These are phyloP conservation scores for Rosa lucieae DNA, from an alignment of 306 rosid genomes.

Conservation along the genomic window DNA sequence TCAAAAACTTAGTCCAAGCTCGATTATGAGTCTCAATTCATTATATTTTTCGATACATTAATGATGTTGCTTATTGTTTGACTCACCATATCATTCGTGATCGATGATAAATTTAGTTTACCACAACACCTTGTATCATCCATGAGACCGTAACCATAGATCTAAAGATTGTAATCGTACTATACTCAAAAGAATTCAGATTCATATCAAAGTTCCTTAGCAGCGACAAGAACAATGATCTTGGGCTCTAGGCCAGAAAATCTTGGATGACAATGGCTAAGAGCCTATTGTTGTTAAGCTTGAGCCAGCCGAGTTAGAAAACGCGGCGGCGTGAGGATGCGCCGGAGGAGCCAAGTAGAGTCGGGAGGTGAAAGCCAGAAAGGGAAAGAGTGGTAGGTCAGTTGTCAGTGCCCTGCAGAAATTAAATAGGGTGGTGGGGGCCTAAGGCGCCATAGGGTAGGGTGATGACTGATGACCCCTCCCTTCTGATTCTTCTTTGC, in stretches of 20 bases:
- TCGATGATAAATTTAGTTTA: too few relatives aligned
- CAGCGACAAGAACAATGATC: background rate
- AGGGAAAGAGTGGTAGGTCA: constrained; percentile 9
- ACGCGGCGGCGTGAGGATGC: background rate
- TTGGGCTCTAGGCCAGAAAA: too few relatives aligned
- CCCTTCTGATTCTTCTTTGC: background rate
- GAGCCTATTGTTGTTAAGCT: background rate
- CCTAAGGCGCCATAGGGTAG: constrained; percentile 9
- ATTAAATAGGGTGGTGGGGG: constrained; percentile 20
- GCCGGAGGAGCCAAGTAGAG: background rate
- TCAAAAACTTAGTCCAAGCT: background rate
- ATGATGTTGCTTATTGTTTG: too few relatives aligned
- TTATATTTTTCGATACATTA: background rate
- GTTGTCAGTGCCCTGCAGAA: background rate
- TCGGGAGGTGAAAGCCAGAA: background rate
- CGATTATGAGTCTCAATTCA: background rate
- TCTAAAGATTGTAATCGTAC: too few relatives aligned
- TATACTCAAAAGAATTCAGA: background rate
- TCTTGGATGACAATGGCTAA: background rate
- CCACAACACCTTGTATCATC: too few relatives aligned
- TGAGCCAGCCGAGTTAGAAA: background rate
- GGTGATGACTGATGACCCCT: background rate
- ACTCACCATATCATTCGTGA: too few relatives aligned
- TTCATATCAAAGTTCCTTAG: background rate
- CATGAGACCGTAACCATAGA: too few relatives aligned